Base-by-base conservation (phyloP, 1,139 yeast genomes). In the Debaryomyces psychrophilus region DNA sequence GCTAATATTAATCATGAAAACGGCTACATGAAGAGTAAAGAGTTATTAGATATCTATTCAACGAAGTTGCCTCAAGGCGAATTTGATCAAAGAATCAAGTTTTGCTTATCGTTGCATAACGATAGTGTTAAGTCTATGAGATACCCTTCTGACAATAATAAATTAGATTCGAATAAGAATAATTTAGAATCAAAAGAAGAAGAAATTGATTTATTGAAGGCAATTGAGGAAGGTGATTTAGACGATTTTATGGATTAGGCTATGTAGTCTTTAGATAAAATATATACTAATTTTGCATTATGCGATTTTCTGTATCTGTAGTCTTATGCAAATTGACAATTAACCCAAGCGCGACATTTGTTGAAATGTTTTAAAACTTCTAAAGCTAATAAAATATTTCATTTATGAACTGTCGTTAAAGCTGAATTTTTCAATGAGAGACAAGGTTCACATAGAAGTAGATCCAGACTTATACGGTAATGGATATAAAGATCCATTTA, bases 41-140 rank as follows among this genome's bases (percentile, higher is more conserved):
- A 92, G 65, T 75, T 90, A 46, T 71, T 84, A 58, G 96, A 95
- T 65, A 81, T 92, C 38, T 95, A 95, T 67, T 86, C 95, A 11
- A 90, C 98, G 2, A 80, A 77, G 42, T 85, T 84, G 59, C 99
- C 99, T 26, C 97, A 90, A 67, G 74, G 73, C 14, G 88, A 90
- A 50, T 90, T 90, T 70, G 95, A 93, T 67, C 96, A 90, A 66
- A 87, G 99, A 73, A 92, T 93, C 68, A 83, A 83, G 60, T 95
- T 93, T 68, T 93, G 97, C 64, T 88, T 90, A 68, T 79, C 87
- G 41, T 79, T 95, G 56, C 96, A 93, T 68, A 90, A 90, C 57
- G 98, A 93, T 59, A 83, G 90, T 64, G 96, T 93, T 48, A 88
- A 90, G 71, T 90, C 96, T 17, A 90, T 95, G 98, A 82, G 98